These are phyloP conservation scores for Byssochlamys sp. DNA, from an alignment of 2,329 filamentous ascomycete species.

Conservation along the genomic window DNA sequence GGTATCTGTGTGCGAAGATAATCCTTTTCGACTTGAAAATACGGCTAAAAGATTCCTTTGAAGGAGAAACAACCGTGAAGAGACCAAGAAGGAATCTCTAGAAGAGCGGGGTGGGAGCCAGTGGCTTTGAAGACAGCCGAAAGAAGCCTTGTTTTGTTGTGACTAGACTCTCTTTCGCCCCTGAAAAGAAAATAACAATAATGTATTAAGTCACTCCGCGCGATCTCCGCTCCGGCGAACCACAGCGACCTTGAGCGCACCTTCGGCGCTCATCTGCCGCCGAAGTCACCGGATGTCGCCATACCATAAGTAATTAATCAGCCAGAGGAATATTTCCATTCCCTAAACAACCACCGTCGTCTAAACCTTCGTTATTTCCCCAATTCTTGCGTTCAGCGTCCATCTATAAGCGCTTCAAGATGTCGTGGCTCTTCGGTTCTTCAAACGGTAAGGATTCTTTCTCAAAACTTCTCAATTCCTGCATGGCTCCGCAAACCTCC, in stretches of 20 bases:
- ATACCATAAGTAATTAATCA: constrained; percentile 12
- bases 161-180: background rate
- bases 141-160: constrained; percentile 8
- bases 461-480: constrained; percentile 1
- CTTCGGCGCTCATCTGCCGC: background rate
- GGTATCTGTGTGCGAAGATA: background rate
- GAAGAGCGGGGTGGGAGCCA: background rate
- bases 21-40: constrained; percentile 1
- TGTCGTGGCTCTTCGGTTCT: constrained; percentile 30
- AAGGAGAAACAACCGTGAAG: background rate
- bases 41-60: background rate
- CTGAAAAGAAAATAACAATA: constrained; percentile 12
- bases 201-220: constrained; percentile 5
- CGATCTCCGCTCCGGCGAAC: constrained; percentile 11
- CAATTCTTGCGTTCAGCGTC: background rate
- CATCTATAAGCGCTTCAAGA: constrained; percentile 6
- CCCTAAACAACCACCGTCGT: background rate
- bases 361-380: background rate
- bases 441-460: constrained; percentile 19
- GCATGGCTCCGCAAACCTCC: constrained; percentile 1
- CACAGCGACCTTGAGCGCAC: constrained; percentile 12
- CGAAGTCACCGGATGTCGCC: background rate
- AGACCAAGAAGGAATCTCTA: background rate
- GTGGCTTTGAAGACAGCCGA: constrained; percentile 6
- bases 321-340: background rate